These are phyloP conservation scores for Arthrinium phaeospermum DNA, from an alignment of 2,329 filamentous ascomycete genomes.

Conservation along the genomic window DNA sequence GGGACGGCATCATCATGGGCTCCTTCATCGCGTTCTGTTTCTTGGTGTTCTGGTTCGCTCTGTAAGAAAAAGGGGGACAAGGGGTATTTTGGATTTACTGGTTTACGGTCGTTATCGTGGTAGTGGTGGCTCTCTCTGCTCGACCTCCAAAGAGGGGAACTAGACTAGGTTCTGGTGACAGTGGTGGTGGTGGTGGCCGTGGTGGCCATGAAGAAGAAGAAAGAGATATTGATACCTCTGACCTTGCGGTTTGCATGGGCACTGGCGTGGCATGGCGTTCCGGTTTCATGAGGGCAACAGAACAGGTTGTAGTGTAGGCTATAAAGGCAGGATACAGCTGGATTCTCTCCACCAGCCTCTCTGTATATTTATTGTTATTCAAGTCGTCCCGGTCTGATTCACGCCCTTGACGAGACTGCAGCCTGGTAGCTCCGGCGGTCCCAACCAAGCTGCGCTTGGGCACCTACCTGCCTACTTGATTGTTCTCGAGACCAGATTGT, in stretches of 20 bases:
- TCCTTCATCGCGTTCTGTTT: slow-evolving; percentile 92
- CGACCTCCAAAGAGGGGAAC: not conserved
- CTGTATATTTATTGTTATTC: not conserved
- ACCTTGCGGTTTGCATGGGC: not conserved
- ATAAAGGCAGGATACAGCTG: slow-evolving; percentile 10
- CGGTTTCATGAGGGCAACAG: slow-evolving; percentile 12
- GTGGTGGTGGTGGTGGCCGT: not conserved
- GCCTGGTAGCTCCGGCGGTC: not conserved
- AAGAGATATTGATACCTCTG: slow-evolving; percentile 6
- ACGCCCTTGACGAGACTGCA: slow-evolving; percentile 4
- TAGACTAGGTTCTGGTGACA: not conserved
- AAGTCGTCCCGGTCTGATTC: slow-evolving; percentile 23
- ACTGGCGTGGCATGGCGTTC: slow-evolving; percentile 20
- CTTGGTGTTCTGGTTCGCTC: slow-evolving; percentile 79
- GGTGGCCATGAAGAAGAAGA: slow-evolving; percentile 4
- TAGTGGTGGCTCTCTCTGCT: not conserved
- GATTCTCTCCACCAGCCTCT: not conserved
- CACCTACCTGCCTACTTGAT: not conserved
- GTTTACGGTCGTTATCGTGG: not conserved
- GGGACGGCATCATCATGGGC: slow-evolving; percentile 93
- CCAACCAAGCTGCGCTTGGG: not conserved
- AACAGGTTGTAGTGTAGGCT: slow-evolving; percentile 7
- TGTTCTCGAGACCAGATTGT: not conserved
- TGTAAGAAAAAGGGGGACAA: not conserved
- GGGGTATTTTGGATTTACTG: not conserved